Conservation (phyloP, 176 grass and related monocot genomes). For the Triticum urartu region DNA sequence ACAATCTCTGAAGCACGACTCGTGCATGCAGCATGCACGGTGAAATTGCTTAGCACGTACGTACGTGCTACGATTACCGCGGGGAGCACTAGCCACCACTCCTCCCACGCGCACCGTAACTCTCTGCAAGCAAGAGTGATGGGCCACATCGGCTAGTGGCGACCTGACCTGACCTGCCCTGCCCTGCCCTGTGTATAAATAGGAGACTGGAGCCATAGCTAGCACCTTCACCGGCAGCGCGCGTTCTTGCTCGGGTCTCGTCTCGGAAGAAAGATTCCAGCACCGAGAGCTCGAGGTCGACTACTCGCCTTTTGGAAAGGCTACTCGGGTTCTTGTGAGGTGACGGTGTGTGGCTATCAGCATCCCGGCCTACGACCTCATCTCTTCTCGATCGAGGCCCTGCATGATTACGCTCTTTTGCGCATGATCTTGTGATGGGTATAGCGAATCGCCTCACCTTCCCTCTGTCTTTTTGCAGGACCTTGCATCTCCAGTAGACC, state of each 20-base stretch:
- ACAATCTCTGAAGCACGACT: background rate
- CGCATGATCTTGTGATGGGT: conserved; percentile 17
- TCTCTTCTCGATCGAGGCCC: background rate
- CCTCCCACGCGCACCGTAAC: background rate
- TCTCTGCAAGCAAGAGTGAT: background rate
- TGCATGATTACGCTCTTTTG: conserved; percentile 33
- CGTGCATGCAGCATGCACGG: background rate
- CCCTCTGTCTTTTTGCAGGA: conserved; percentile 9
- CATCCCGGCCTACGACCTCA: background rate
- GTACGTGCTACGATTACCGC: conserved; percentile 22
- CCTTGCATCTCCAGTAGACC: background rate
- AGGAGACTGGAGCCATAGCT: background rate
- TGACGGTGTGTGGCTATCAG: background rate
- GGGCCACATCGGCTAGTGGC: conserved; percentile 15
- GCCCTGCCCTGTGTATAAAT: conserved; percentile 15
- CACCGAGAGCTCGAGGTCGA: background rate
- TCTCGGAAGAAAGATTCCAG: background rate
- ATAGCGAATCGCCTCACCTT: conserved; percentile 18
- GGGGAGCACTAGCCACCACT: conserved; percentile 2
- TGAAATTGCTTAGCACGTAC: background rate
- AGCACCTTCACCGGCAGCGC: conserved; percentile 24
- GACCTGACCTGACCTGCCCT: background rate
- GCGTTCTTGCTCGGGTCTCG: background rate
- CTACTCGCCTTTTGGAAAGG: conserved; percentile 14
- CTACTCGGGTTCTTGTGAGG: background rate